A percentile compares a stretch with the other conserved stretches of the same genome.
Conservation (phyloP, 1,284 basidiomycete genomes). For the Heterobasidion irregulare region DNA sequence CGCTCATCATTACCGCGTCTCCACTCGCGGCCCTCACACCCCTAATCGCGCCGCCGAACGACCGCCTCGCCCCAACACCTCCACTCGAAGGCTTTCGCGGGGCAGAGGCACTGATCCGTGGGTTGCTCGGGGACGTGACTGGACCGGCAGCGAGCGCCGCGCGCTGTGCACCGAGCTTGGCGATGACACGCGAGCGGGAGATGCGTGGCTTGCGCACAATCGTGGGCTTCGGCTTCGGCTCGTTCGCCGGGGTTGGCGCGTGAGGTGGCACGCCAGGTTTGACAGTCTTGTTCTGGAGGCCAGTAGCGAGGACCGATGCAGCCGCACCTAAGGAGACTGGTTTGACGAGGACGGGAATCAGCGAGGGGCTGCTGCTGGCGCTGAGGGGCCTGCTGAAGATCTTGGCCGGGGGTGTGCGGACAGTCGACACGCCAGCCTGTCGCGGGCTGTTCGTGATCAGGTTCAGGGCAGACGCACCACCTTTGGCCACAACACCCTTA, state of each 20-base stretch:
- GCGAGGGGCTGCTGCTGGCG: conserved; percentile 21
- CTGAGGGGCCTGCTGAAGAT: conserved; percentile 49
- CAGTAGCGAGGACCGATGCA: conserved; percentile 17
- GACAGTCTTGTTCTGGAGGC: conserved; percentile 1
- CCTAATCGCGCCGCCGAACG: conserved; percentile 34
- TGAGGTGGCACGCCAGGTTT: background rate
- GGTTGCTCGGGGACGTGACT: background rate
- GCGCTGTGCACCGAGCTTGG: conserved; percentile 64
- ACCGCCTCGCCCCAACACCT: conserved; percentile 37
- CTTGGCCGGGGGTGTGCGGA: conserved; percentile 17
- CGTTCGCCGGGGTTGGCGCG: conserved; percentile 10
- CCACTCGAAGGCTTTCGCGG: conserved; percentile 44
- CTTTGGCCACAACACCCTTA: background rate
- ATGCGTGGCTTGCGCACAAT: conserved; percentile 60
- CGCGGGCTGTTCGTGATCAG: conserved; percentile 37
- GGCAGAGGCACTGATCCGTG: background rate
- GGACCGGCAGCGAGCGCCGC: conserved; percentile 24
- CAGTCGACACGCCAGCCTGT: conserved; percentile 10
- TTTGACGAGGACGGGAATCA: conserved; percentile 25
- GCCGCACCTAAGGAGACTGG: conserved; percentile 23
- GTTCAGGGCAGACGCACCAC: conserved; percentile 21
- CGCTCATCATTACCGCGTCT: conserved; percentile 38
- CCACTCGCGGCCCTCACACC: conserved; percentile 18
- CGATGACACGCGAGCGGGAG: conserved; percentile 71
- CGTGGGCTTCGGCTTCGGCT: conserved; percentile 30